phyloP scores from a whole-genome alignment of 805 yeast genomes.

The Torulaspora quercuum region DNA sequence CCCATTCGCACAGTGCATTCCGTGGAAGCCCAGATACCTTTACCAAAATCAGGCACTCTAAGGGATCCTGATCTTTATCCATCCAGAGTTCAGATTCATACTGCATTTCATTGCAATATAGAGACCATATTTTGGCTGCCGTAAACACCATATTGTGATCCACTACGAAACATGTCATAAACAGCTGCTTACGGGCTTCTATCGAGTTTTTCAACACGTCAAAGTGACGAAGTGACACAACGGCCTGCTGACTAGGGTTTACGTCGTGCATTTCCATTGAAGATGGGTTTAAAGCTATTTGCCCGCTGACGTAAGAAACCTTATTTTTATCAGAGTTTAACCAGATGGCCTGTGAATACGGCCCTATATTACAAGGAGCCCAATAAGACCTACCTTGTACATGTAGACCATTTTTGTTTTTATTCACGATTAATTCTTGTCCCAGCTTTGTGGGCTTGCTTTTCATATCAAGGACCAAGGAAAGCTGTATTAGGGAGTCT shows the following conservation, averaged over 20 bases:
- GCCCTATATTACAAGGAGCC: conserved; percentile 99
- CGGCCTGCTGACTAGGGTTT: conserved; percentile 38
- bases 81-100: conserved; percentile 25
- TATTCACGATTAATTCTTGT: conserved; percentile 11
- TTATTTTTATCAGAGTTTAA: conserved; percentile 44
- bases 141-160: conserved; percentile 28
- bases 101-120: conserved; percentile 37
- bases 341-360: conserved; percentile 81
- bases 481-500: conserved; percentile 43
- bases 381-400: conserved; percentile 92
- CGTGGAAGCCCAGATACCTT: conserved; percentile 59
- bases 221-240: conserved; percentile 72
- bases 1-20: conserved; percentile 70
- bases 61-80: conserved; percentile 26
- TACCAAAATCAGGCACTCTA: conserved; percentile 45
- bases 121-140: conserved; percentile 45
- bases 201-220: conserved; percentile 57
- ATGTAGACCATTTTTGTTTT: conserved; percentile 66
- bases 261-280: conserved; percentile 50
- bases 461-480: conserved; percentile 49
- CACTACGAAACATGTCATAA: conserved; percentile 56
- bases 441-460: conserved; percentile 7
- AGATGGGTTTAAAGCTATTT: conserved; percentile 78
- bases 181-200: conserved; percentile 43
- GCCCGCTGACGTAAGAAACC: conserved; percentile 74